Percentiles rank a stretch among this genome's conserved stretches.
These are phyloP conservation scores for Scleromitrula shiraiana DNA, from an alignment of 2,329 filamentous ascomycete species.

Conservation along the genomic window DNA sequence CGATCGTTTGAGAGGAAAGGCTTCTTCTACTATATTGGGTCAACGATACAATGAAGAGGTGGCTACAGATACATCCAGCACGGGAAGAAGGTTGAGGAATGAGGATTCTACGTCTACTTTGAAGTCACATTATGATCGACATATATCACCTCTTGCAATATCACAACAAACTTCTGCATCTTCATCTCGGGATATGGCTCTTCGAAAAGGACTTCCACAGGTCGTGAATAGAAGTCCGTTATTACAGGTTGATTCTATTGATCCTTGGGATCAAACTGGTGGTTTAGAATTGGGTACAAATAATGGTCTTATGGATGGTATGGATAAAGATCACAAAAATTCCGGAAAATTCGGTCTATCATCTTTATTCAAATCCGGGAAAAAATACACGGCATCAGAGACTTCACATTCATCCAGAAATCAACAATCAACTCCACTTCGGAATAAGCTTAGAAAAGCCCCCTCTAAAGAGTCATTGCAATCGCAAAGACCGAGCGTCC, in stretches of 20 bases:
- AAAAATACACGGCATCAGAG: constrained; percentile 11
- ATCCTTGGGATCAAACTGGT: constrained; percentile 4
- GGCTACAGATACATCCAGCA: constrained; percentile 29
- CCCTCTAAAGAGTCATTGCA: constrained; percentile 24
- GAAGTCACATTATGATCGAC: constrained; percentile 39
- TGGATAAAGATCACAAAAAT: constrained; percentile 22
- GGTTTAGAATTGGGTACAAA: no score
- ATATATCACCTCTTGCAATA: constrained; percentile 33
- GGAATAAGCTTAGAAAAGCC: constrained; percentile 20
- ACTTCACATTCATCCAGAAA: constrained; percentile 9
- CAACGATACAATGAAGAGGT: constrained; percentile 32
- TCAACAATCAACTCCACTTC: constrained; percentile 15
- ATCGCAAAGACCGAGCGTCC: constrained; percentile 20
- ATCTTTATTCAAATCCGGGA: constrained; percentile 24
- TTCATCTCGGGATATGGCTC: constrained; percentile 32
- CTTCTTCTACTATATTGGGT: constrained; percentile 39
- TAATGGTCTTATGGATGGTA: no score
- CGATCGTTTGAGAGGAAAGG: constrained; percentile 32
- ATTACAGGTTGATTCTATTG: constrained; percentile 18
- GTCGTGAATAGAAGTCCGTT: constrained; percentile 23
- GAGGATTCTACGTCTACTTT: constrained; percentile 38
- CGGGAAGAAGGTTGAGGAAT: constrained; percentile 27
- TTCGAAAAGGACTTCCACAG: constrained; percentile 31
- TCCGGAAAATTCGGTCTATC: constrained; percentile 25
- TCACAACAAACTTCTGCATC: constrained; percentile 38